Evolutionary conservation across 192 early-diverging fungal genomes (phyloP), one percentile per base, ranked within the genome.

Genomic region (Coemansia sp.): DNA sequence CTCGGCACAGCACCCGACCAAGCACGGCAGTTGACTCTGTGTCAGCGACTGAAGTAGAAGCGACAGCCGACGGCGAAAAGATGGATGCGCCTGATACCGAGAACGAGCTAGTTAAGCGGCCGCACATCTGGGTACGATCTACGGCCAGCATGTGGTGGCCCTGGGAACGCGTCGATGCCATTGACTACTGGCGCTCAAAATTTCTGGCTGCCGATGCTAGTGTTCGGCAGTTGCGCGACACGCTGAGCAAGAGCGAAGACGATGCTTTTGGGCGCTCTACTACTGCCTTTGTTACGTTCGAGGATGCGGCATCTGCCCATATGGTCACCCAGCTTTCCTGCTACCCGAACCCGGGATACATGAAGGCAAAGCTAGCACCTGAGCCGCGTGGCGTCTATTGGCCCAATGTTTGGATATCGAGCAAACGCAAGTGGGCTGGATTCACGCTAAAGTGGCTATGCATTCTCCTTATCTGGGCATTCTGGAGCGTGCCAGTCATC

Each of bases 221-320:
- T 73, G 70, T 88, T 64, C 66, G 48, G 59, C 65, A 82, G 77
- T 69, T 72, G 62, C 74, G 84, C 73, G 48, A 55, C 8, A 70
- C 51, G 28, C 39, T 70, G 39, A 10, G 18, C 10, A 43, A 46
- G 14, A 42, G 62, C 61, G 20, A 51, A 0, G 78, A 68, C 40
- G 45, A 39, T n/a, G 63, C 70, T 23, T 18, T 35, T 2, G 65
- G 67, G 3, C 65, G 48, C 14, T 84, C 89, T 1, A 87, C 83
- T 14, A 86, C 88, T 23, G 91, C 88, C 2, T 93, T 93, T 65
- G 89, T 93, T n/a, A 93, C 91, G 14, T 93, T 90, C 68, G 85
- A 87, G 59, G 83, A 87, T 28, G 79, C 90, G n/a, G 81, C 83
- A 23, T 85, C 87, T 38, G 91, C 91, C 79, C 87, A 87, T 66